Evolutionary conservation across 805 yeast species (phyloP).

Genomic region (Spathaspora sp.): DNA sequence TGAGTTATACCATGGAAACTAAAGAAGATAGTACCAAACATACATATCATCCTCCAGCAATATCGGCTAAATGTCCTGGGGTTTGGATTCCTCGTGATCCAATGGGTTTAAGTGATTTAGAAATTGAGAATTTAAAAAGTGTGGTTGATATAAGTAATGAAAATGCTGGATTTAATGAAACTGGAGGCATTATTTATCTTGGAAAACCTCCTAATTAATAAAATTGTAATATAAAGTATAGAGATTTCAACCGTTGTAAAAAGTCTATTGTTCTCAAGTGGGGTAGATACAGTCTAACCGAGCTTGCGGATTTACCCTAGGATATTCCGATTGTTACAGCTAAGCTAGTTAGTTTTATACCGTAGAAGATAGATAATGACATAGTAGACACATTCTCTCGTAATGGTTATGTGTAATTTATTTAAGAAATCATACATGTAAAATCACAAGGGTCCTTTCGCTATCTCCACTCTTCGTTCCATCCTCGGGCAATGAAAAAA

Average conservation of each 20-base stretch:
- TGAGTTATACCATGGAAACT: conserved; percentile 30
- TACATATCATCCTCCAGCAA: conserved; percentile 78
- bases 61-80: conserved; percentile 63
- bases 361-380: too few species aligned
- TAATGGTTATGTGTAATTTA: neutral
- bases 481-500: neutral
- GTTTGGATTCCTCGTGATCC: conserved; percentile 93
- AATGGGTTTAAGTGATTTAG: conserved; percentile 68
- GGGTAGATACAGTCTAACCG: neutral
- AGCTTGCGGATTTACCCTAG: neutral
- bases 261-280: neutral
- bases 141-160: conserved; percentile 65
- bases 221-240: neutral
- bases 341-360: too few species aligned
- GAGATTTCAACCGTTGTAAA: neutral
- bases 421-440: neutral
- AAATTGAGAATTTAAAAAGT: conserved; percentile 52
- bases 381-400: too few species aligned
- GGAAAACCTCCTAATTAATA: conserved; percentile 30
- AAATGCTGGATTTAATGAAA: conserved; percentile 51
- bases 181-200: conserved; percentile 27
- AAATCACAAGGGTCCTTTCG: neutral
- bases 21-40: conserved; percentile 46
- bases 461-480: neutral
- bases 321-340: neutral